phyloP scores from a whole-genome alignment of 768 basidiomycete species.

The Pulveroboletus frians region DNA sequence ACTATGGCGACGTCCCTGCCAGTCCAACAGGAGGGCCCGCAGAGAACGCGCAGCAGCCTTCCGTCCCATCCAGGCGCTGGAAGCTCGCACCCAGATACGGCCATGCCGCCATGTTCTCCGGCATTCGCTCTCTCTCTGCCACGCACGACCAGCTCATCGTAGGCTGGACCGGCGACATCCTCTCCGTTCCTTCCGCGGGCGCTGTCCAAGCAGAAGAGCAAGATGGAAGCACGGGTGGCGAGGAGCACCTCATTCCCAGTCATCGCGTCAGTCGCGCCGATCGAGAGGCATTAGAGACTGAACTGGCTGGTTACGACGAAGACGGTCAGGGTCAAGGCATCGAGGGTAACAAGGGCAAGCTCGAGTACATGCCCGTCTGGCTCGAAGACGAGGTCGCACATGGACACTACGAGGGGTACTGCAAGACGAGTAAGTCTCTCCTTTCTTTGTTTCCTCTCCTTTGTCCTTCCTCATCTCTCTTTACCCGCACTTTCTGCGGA shows the following conservation, averaged over 20 bases:
- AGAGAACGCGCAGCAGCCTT: slow-evolving; percentile 4
- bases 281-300: slow-evolving; percentile 57
- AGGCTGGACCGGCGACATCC: slow-evolving; percentile 91
- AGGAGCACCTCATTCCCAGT: slow-evolving; percentile 40
- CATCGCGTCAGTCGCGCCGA: slow-evolving; percentile 56
- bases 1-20: slow-evolving; percentile 42
- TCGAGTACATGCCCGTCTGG: slow-evolving; percentile 86
- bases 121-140: slow-evolving; percentile 76
- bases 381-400: slow-evolving; percentile 84
- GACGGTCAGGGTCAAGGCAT: slow-evolving; percentile 44
- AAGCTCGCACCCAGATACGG: slow-evolving; percentile 74
- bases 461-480: background rate
- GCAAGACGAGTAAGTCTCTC: slow-evolving; percentile 88
- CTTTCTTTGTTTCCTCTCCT: background rate
- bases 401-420: slow-evolving; percentile 95
- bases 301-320: slow-evolving; percentile 52
- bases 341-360: slow-evolving; percentile 41
- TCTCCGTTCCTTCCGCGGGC: slow-evolving; percentile 38
- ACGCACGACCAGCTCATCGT: slow-evolving; percentile 89
- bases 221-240: background rate
- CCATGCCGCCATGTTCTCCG: slow-evolving; percentile 92
- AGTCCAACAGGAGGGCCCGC: slow-evolving; percentile 24
- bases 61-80: slow-evolving; percentile 48
- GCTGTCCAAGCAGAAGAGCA: slow-evolving; percentile 26
- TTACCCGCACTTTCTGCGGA: slow-evolving; percentile 1